Base-by-base conservation (phyloP, 768 basidiomycete species). In the Sporobolomyces roseus region DNA sequence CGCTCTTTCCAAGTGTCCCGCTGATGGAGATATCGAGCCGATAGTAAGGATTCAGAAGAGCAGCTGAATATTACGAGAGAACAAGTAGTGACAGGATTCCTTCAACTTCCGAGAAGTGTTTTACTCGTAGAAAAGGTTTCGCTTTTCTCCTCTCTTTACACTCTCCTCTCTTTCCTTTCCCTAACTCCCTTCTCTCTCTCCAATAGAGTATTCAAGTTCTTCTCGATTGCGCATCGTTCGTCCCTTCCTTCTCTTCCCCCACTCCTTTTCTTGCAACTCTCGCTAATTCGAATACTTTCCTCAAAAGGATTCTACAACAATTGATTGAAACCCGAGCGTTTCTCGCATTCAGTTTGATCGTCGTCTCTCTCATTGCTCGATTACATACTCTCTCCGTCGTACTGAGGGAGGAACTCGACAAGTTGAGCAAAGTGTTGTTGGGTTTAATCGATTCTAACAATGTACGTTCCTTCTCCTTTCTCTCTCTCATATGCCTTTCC, bases 271-370 rank as follows among this genome's bases (percentile, higher is more conserved):
- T n/a, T 41, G 17, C 46, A 1, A 19, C 25, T 4, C 25, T n/a
- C 41, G n/a, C 46, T 13, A n/a, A 7, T 25, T 30, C 14, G 13
- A 35, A 12, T 67, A 73, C 67, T 36, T 66, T 69, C 53, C 67
- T 73, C 61, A n/a, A n/a, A n/a, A n/a, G n/a, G n/a, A n/a, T n/a
- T n/a, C n/a, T n/a, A n/a, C 65, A 73, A 41, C 71, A 69, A 49
- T 61, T 73, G 32, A 32, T 73, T 65, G 50, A 69, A n/a, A 66
- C 71, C 19, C 61, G 61, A 19, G 67, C 67, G 1, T 73, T 73
- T 43, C 64, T 73, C 35, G 61, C 71, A 10, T 69, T 73, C 25
- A 64, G 63, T 4, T 30, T 73, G 25, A 61, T 73, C 32, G 41
- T 73, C 27, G 56, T 73, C 5, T 52, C 71, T 2, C 71, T 73